Evolutionary conservation across 1,284 basidiomycete species (phyloP).

Genomic region (Puccinia brachypodii): DNA sequence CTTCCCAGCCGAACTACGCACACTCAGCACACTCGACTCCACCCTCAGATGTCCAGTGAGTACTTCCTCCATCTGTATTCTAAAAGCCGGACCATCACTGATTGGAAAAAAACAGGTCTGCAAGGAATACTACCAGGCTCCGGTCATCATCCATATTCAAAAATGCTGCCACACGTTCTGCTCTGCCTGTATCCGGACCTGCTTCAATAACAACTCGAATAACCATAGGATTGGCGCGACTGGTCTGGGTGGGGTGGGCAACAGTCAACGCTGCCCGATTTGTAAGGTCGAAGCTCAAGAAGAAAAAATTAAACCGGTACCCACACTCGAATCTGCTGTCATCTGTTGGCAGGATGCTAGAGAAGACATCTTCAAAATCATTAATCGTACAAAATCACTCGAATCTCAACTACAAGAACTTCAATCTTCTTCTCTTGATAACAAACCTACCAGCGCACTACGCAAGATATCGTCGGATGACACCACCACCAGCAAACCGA

Average conservation of each 20-base stretch:
- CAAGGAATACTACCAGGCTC: slow-evolving; percentile 45
- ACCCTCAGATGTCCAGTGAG: slow-evolving; percentile 43
- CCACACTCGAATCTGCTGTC: slow-evolving; percentile 22
- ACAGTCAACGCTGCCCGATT: slow-evolving; percentile 47
- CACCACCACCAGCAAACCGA: not conserved
- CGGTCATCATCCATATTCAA: slow-evolving; percentile 46
- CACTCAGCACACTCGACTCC: slow-evolving; percentile 26
- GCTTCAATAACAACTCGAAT: slow-evolving; percentile 42
- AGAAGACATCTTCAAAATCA: slow-evolving; percentile 38
- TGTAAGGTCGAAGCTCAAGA: slow-evolving; percentile 45
- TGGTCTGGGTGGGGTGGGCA: slow-evolving; percentile 45
- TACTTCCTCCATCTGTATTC: not conserved
- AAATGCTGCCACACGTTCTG: slow-evolving; percentile 46
- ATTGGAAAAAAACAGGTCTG: slow-evolving; percentile 25
- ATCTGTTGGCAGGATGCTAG: slow-evolving; percentile 41
- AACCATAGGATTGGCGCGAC: slow-evolving; percentile 36
- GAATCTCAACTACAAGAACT: slow-evolving; percentile 23
- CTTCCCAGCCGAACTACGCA: slow-evolving; percentile 20
- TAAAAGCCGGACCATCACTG: not conserved
- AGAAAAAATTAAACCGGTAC: slow-evolving; percentile 48
- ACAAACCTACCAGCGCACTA: not conserved
- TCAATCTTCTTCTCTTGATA: not conserved
- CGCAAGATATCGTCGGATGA: no score
- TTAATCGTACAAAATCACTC: not conserved
- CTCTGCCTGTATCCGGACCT: slow-evolving; percentile 40